Evolutionary conservation across 495 filamentous ascomycete species (phyloP).

Genomic region (Trichoderma asperelloides): DNA sequence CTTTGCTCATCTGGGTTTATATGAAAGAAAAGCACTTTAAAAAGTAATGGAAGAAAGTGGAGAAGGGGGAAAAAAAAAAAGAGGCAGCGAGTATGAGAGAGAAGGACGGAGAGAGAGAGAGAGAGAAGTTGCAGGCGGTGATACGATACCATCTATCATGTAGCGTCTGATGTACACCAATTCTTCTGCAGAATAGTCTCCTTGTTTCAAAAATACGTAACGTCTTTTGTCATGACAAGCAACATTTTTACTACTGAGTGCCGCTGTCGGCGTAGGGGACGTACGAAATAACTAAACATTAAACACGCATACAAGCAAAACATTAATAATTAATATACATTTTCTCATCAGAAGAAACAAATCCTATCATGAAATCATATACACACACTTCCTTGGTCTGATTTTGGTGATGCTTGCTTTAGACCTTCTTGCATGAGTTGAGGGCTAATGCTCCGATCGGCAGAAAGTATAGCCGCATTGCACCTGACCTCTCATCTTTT

Average conservation of each 20-base stretch:
- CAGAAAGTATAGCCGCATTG: background rate
- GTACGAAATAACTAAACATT: background rate
- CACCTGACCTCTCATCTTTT: background rate
- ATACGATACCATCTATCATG: background rate
- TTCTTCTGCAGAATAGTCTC: slow-evolving; percentile 4
- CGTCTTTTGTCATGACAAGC: slow-evolving; percentile 6
- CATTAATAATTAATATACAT: background rate
- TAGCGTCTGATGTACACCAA: slow-evolving; percentile 1
- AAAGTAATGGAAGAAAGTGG: background rate
- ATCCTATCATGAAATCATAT: no score
- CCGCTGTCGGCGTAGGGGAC: background rate
- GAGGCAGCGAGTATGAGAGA: background rate
- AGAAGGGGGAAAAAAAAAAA: background rate
- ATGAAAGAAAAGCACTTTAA: background rate
- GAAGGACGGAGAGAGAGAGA: background rate
- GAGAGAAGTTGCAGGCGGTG: background rate
- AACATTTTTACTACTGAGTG: background rate
- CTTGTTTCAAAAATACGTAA: slow-evolving; percentile 1
- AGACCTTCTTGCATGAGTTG: background rate
- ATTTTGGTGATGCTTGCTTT: background rate
- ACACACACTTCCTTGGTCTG: background rate
- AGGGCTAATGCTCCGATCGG: background rate
- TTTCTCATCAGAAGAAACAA: background rate
- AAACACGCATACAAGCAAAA: no score
- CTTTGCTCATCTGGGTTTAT: background rate